phyloP scores from a whole-genome alignment of 139 green algal genomes.

The Chlorella vulgaris region DNA sequence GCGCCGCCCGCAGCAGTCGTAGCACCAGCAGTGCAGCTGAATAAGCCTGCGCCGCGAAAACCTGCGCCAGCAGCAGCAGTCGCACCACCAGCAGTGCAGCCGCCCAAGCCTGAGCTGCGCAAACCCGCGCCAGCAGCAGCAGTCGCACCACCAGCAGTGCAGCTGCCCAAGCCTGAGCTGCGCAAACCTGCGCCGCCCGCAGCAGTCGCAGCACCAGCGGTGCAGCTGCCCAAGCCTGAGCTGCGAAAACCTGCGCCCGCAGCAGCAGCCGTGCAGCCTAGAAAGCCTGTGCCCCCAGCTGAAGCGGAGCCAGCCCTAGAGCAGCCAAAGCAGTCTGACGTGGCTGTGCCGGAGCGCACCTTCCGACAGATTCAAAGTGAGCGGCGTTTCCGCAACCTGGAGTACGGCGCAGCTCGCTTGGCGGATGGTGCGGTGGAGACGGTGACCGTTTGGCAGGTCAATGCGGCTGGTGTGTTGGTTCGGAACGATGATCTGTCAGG shows the following conservation, averaged over 20 bases:
- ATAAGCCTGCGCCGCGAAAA: neutral
- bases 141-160: neutral
- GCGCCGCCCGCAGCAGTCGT: no score
- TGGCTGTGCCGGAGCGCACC: neutral
- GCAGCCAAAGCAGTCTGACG: neutral
- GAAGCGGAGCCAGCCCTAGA: neutral
- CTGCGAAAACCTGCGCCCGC: neutral
- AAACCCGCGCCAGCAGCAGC: neutral
- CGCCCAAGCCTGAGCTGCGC: neutral
- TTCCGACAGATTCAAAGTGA: neutral
- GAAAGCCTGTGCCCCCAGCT: slow-evolving; percentile 1
- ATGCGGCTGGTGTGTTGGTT: slow-evolving; percentile 38
- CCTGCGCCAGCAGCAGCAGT: neutral
- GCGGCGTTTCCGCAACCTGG: neutral
- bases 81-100: neutral
- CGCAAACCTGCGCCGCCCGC: neutral
- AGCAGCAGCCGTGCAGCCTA: neutral
- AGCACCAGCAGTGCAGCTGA: no score
- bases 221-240: neutral
- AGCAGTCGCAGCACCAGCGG: neutral
- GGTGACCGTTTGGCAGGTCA: slow-evolving; percentile 39
- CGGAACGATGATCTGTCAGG: slow-evolving; percentile 17
- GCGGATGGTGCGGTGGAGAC: neutral
- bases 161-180: neutral
- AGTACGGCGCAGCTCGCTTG: neutral